A percentile compares a stretch with the other conserved stretches of the same genome.
Conservation (phyloP, 2,329 filamentous ascomycete genomes). For the Lecanicillium sp. region DNA sequence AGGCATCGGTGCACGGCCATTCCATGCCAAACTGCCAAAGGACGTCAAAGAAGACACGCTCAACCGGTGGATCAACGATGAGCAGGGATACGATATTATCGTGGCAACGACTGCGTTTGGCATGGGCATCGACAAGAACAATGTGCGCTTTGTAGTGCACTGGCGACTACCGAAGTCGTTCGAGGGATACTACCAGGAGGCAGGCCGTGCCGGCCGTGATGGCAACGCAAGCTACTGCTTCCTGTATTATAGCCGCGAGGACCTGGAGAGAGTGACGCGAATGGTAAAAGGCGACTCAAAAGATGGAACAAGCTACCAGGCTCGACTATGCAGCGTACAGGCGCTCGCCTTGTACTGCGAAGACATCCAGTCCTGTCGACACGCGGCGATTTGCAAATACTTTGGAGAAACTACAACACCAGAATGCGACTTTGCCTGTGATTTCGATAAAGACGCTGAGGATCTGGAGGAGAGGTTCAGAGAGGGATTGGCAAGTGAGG, state of each 20-base stretch:
- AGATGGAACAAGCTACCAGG: constrained; percentile 37
- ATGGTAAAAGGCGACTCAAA: constrained; percentile 44
- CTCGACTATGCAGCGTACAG: constrained; percentile 57
- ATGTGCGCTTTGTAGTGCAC: constrained; percentile 90
- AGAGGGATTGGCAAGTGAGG: constrained; percentile 51
- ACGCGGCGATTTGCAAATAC: constrained; percentile 67
- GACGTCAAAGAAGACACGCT: constrained; percentile 66
- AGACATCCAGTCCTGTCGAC: constrained; percentile 64
- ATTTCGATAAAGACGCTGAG: constrained; percentile 65
- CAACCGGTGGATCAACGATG: constrained; percentile 64
- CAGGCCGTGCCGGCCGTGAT: constrained; percentile 83
- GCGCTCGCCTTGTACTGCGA: constrained; percentile 79
- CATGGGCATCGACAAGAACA: constrained; percentile 95
- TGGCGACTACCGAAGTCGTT: constrained; percentile 93
- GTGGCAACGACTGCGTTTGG: constrained; percentile 95
- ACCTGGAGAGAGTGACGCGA: constrained; percentile 66
- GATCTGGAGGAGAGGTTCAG: constrained; percentile 52
- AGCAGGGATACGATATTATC: constrained; percentile 78
- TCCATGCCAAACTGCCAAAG: constrained; percentile 64
- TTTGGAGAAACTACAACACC: constrained; percentile 62
- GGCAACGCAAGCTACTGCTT: constrained; percentile 83
- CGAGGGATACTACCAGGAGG: constrained; percentile 95
- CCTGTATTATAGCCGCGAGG: constrained; percentile 84
- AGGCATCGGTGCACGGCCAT: constrained; percentile 66
- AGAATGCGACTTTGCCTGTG: constrained; percentile 68